phyloP scores from a whole-genome alignment of 2,329 filamentous ascomycete genomes.

The Fusarium sp. region DNA sequence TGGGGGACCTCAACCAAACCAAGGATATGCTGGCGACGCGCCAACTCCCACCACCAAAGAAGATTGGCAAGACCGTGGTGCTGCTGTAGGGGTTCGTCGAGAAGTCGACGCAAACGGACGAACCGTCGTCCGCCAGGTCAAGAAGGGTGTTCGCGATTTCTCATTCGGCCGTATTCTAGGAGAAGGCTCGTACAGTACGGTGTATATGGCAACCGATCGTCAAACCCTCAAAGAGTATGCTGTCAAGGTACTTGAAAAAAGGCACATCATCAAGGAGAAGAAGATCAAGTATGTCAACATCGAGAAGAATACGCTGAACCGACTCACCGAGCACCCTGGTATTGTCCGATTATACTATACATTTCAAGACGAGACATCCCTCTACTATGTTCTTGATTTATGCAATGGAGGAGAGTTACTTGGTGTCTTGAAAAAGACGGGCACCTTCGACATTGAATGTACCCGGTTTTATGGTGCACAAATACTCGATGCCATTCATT shows the following conservation, averaged over 20 bases:
- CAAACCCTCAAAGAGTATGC: conserved; percentile 96
- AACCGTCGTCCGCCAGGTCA: conserved; percentile 82
- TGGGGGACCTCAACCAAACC: conserved; percentile 36
- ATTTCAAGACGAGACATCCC: conserved; percentile 93
- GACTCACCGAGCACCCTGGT: conserved; percentile 93
- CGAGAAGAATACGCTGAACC: conserved; percentile 96
- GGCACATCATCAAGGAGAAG: conserved; percentile 99
- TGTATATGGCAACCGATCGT: conserved; percentile 90
- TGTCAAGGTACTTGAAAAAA: conserved; percentile 97
- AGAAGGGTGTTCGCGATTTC: conserved; percentile 98
- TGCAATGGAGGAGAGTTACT: conserved; percentile 92
- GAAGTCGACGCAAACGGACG: conserved; percentile 88
- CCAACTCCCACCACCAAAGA: conserved; percentile 71
- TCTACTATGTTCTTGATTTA: conserved; percentile 96
- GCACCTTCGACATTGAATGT: conserved; percentile 94
- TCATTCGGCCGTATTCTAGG: conserved; percentile 89
- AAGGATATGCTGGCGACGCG: conserved; percentile 52
- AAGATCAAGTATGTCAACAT: conserved; percentile 99
- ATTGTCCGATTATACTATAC: conserved; percentile 98
- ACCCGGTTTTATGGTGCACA: conserved; percentile 93
- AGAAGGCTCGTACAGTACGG: conserved; percentile 97
- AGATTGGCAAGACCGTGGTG: conserved; percentile 95
- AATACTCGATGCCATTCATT: conserved; percentile 94
- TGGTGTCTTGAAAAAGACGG: conserved; percentile 91
- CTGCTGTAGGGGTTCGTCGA: conserved; percentile 82